Evolutionary conservation across 2,329 filamentous ascomycete genomes (phyloP).

Genomic region (Pestalotiopsis sp.): DNA sequence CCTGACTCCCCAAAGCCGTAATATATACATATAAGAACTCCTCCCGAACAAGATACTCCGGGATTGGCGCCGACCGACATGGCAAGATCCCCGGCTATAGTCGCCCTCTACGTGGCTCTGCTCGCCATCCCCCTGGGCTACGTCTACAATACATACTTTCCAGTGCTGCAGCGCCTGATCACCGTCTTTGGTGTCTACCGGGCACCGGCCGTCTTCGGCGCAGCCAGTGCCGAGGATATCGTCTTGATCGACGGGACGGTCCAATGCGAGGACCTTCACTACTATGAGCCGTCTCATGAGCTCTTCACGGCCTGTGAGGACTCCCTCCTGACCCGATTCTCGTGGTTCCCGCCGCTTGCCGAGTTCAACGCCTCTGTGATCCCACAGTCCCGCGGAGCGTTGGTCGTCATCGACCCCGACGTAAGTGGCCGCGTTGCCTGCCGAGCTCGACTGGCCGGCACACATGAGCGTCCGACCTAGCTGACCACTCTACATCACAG

Average conservation of each 20-base stretch:
- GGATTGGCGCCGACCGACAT: not conserved
- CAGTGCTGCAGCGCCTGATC: slow-evolving; percentile 9
- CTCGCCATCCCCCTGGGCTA: slow-evolving; percentile 11
- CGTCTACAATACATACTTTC: slow-evolving; percentile 8
- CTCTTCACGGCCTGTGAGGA: slow-evolving; percentile 63
- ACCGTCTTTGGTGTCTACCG: slow-evolving; percentile 22
- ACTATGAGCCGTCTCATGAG: slow-evolving; percentile 47
- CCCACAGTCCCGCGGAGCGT: slow-evolving; percentile 41
- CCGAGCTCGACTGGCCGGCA: not conserved
- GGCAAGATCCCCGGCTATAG: not conserved
- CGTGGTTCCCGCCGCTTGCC: slow-evolving; percentile 55
- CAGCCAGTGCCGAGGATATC: slow-evolving; percentile 30
- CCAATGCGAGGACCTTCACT: slow-evolving; percentile 63
- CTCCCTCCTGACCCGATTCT: slow-evolving; percentile 38
- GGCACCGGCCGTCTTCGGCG: slow-evolving; percentile 19
- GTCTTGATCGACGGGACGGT: slow-evolving; percentile 51
- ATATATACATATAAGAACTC: too few species aligned
- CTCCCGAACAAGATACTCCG: not conserved
- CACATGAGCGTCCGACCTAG: not conserved
- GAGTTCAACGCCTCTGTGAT: slow-evolving; percentile 38
- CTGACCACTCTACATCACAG: slow-evolving; percentile 29
- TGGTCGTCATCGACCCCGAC: slow-evolving; percentile 56
- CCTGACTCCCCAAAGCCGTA: too few species aligned
- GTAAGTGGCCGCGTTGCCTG: slow-evolving; percentile 36
- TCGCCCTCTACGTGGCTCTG: slow-evolving; percentile 9